phyloP scores from a whole-genome alignment of 176 grass and related monocot genomes.

The Poa annua region DNA sequence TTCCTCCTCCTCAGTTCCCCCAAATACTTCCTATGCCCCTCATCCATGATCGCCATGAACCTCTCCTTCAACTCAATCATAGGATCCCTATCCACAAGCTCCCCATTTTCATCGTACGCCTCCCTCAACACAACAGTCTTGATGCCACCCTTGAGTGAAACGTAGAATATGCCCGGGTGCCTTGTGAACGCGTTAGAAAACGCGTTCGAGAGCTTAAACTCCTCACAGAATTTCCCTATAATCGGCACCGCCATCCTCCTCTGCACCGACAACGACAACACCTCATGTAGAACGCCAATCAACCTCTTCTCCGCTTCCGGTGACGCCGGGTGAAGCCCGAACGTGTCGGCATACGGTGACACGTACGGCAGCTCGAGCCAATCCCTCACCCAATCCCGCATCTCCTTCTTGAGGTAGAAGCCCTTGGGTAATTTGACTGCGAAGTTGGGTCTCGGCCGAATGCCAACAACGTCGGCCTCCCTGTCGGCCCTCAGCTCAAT shows the following conservation, averaged over 20 bases:
- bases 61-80: conserved; percentile 76
- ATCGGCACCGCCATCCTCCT: conserved; percentile 64
- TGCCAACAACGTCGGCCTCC: conserved; percentile 60
- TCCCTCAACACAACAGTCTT: conserved; percentile 85
- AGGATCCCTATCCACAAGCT: conserved; percentile 75
- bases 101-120: conserved; percentile 65
- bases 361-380: conserved; percentile 90
- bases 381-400: conserved; percentile 85
- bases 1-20: conserved; percentile 59
- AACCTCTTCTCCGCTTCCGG: conserved; percentile 76
- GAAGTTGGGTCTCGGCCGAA: conserved; percentile 78
- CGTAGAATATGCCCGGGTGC: conserved; percentile 86
- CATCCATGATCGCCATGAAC: conserved; percentile 75
- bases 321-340: conserved; percentile 47
- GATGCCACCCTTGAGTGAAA: conserved; percentile 89
- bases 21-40: conserved; percentile 70
- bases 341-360: conserved; percentile 65
- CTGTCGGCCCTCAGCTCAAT: conserved; percentile 72
- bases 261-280: conserved; percentile 69
- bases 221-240: conserved; percentile 79
- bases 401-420: conserved; percentile 86
- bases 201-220: conserved; percentile 72
- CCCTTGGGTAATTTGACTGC: conserved; percentile 64
- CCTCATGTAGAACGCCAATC: conserved; percentile 75
- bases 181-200: conserved; percentile 76